A percentile compares a stretch with the other conserved stretches of the same genome.
phyloP scores from a whole-genome alignment of 2,329 filamentous ascomycete species.

The Lachnellula subtilissima region DNA sequence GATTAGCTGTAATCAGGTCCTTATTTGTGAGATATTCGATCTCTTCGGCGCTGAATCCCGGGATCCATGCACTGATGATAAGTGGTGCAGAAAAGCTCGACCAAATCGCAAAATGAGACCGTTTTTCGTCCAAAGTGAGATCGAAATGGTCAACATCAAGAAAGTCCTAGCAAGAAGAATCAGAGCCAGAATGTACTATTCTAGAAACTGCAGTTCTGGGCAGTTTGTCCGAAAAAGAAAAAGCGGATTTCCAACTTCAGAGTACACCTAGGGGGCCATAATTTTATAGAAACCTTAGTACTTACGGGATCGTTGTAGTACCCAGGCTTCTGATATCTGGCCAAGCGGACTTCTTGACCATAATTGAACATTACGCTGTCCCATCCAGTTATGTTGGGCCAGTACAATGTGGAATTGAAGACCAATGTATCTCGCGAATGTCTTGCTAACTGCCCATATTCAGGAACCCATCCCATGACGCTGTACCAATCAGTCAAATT shows the following conservation, averaged over 20 bases:
- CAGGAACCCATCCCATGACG: slow-evolving; percentile 42
- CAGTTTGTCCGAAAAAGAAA: neutral
- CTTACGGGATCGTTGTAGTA: slow-evolving; percentile 30
- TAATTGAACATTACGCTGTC: slow-evolving; percentile 46
- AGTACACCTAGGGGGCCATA: neutral
- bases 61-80: slow-evolving; percentile 32
- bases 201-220: neutral
- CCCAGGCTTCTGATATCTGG: slow-evolving; percentile 32
- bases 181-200: neutral
- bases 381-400: slow-evolving; percentile 34
- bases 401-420: slow-evolving; percentile 25
- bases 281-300: no score
- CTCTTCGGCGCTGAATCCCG: slow-evolving; percentile 31
- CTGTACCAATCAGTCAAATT: slow-evolving; percentile 36
- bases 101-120: slow-evolving; percentile 28
- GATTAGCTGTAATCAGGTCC: slow-evolving; percentile 25
- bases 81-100: slow-evolving; percentile 26
- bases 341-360: slow-evolving; percentile 31
- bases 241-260: neutral
- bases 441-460: slow-evolving; percentile 34
- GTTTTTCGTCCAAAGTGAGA: slow-evolving; percentile 23
- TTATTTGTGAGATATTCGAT: slow-evolving; percentile 35
- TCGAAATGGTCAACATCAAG: slow-evolving; percentile 27
- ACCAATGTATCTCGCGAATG: slow-evolving; percentile 31
- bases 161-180: slow-evolving; percentile 8